Evolutionary conservation across 495 filamentous ascomycete genomes (phyloP).

Genomic region (Aspergillus sparsus): DNA sequence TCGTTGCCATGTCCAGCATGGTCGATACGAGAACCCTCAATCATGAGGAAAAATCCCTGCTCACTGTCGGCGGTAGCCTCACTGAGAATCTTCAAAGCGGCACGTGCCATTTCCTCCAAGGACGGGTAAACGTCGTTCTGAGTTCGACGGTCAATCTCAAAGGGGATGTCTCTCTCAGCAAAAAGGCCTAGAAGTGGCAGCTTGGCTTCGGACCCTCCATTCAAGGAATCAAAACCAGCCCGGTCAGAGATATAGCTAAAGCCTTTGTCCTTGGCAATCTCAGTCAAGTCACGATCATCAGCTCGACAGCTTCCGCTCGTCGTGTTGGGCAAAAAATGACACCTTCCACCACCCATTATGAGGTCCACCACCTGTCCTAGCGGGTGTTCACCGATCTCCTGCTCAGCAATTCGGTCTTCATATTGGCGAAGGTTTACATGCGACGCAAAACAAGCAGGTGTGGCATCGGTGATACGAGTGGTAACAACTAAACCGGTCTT

Average conservation of each 20-base stretch:
- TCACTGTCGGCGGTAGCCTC: slow-evolving; percentile 83
- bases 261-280: slow-evolving; percentile 69
- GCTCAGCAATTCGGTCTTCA: slow-evolving; percentile 88
- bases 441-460: slow-evolving; percentile 92
- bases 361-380: slow-evolving; percentile 86
- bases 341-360: slow-evolving; percentile 88
- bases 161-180: slow-evolving; percentile 81
- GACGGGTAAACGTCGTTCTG: slow-evolving; percentile 82
- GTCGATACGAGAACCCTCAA: slow-evolving; percentile 94
- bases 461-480: slow-evolving; percentile 93
- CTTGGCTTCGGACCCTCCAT: slow-evolving; percentile 66
- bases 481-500: slow-evolving; percentile 94
- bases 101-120: slow-evolving; percentile 85
- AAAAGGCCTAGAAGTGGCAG: slow-evolving; percentile 87
- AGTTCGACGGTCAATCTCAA: slow-evolving; percentile 82
- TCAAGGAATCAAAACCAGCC: slow-evolving; percentile 73
- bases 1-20: slow-evolving; percentile 96
- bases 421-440: slow-evolving; percentile 79
- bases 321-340: slow-evolving; percentile 85
- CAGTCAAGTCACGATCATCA: slow-evolving; percentile 70
- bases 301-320: slow-evolving; percentile 73
- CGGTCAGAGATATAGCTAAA: slow-evolving; percentile 77
- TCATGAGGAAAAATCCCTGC: slow-evolving; percentile 97
- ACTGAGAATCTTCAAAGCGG: slow-evolving; percentile 74
- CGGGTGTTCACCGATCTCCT: slow-evolving; percentile 83